These are phyloP conservation scores for Smallanthus sonchifolius DNA, from an alignment of 129 eudicot species.

Conservation along the genomic window DNA sequence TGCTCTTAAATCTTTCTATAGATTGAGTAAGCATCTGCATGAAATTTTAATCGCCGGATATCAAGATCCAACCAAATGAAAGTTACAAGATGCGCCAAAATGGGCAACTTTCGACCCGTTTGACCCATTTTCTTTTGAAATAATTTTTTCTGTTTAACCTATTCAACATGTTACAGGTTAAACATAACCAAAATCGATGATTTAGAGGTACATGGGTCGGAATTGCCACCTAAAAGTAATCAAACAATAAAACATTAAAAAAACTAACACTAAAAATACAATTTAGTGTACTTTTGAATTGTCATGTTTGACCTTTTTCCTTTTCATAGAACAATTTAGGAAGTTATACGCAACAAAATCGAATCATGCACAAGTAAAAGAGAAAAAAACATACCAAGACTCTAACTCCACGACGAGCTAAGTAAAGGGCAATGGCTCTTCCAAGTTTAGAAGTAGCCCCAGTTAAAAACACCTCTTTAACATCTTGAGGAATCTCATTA, in stretches of 20 bases:
- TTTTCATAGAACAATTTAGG: not conserved
- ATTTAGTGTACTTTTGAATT: too few species aligned
- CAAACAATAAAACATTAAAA: too few species aligned
- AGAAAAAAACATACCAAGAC: constrained; percentile 49
- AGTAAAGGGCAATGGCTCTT: constrained; percentile 84
- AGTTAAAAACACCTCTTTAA: constrained; percentile 68
- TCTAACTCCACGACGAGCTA: constrained; percentile 56
- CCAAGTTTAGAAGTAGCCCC: constrained; percentile 97
- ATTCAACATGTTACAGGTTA: not conserved
- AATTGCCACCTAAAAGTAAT: not conserved
- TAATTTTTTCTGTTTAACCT: not conserved
- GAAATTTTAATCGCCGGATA: not conserved
- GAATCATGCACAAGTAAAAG: not conserved
- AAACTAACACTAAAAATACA: too few species aligned
- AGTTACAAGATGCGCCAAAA: too few species aligned
- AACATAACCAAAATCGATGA: not conserved
- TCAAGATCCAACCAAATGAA: too few species aligned
- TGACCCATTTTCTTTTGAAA: not conserved
- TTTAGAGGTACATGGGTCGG: not conserved
- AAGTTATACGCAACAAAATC: not conserved
- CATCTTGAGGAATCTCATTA: constrained; percentile 61
- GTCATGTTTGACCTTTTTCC: not conserved
- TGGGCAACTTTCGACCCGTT: not conserved
- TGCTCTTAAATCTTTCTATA: constrained; percentile 58
- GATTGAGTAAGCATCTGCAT: constrained; percentile 77